Conservation (phyloP, 2,329 filamentous ascomycete species). For the Penicillium palitans region DNA sequence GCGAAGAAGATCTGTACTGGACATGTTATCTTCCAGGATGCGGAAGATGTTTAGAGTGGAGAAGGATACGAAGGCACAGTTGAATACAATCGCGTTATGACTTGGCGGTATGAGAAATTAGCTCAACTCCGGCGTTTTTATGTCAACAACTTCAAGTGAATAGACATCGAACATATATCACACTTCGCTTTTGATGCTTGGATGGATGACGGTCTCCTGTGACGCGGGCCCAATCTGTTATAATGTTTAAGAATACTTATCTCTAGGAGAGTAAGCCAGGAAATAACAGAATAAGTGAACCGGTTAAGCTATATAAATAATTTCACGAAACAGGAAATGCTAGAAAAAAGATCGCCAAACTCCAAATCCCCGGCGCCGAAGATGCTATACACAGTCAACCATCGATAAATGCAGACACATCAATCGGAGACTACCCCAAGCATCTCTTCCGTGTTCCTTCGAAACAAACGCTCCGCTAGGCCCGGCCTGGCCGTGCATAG, state of each 20-base stretch:
- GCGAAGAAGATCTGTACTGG: slow-evolving; percentile 31
- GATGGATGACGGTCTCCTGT: neutral
- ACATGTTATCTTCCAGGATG: slow-evolving; percentile 25
- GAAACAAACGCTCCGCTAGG: slow-evolving; percentile 55
- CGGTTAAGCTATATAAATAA: neutral
- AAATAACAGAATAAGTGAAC: neutral
- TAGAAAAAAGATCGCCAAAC: slow-evolving; percentile 6
- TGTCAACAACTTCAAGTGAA: slow-evolving; percentile 16
- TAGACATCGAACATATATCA: slow-evolving; percentile 13
- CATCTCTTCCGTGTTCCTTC: slow-evolving; percentile 57
- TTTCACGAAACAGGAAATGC: neutral
- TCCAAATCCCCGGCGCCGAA: slow-evolving; percentile 10
- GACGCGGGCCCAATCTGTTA: neutral
- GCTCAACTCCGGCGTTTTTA: slow-evolving; percentile 1
- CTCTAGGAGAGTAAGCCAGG: neutral
- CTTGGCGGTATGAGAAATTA: slow-evolving; percentile 1
- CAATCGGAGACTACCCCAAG: slow-evolving; percentile 36
- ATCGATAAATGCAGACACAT: neutral
- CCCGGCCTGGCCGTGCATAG: slow-evolving; percentile 52
- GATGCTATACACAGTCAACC: slow-evolving; percentile 8
- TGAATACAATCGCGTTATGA: neutral
- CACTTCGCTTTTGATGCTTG: neutral
- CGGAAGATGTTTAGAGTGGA: slow-evolving; percentile 17
- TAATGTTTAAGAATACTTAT: neutral
- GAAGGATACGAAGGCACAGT: neutral